Percentiles rank a stretch among this genome's conserved stretches.
Evolutionary conservation across 106 monocot species (phyloP).

Genomic region (Amphibolis antarctica): DNA sequence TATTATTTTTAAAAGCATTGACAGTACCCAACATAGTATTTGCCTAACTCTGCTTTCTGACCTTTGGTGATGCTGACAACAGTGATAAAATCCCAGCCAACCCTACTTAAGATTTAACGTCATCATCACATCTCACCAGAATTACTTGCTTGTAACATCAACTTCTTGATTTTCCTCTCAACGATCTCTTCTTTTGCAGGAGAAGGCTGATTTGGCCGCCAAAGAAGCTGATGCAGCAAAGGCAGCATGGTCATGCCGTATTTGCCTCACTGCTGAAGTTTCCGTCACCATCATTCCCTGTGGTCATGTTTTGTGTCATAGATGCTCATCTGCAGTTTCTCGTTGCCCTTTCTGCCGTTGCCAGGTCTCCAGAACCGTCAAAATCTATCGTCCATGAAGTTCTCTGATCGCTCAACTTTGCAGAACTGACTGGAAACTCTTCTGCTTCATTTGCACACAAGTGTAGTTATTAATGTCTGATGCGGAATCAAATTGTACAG

Average conservation of each 20-base stretch:
- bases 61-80: not conserved
- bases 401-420: not conserved
- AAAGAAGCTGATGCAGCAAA: slow-evolving; percentile 90
- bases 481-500: too few species aligned
- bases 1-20: too few species aligned
- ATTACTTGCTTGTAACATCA: not conserved
- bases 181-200: slow-evolving; percentile 37
- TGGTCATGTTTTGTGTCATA: slow-evolving; percentile 75
- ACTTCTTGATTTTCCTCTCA: too few species aligned
- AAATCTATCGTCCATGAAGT: slow-evolving; percentile 69
- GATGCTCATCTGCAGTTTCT: slow-evolving; percentile 64
- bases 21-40: too few species aligned
- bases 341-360: slow-evolving; percentile 87
- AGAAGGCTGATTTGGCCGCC: slow-evolving; percentile 57
- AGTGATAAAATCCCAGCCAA: not conserved
- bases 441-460: too few species aligned
- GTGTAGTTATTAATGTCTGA: too few species aligned
- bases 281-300: slow-evolving; percentile 67
- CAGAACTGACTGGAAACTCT: too few species aligned
- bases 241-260: slow-evolving; percentile 83
- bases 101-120: not conserved
- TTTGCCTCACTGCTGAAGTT: slow-evolving; percentile 74
- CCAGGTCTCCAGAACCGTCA: slow-evolving; percentile 49
- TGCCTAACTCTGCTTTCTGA: not conserved
- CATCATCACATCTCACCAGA: not conserved